These are phyloP conservation scores for Annona cherimola DNA, from an alignment of 164 flowering plant genomes.

Conservation along the genomic window DNA sequence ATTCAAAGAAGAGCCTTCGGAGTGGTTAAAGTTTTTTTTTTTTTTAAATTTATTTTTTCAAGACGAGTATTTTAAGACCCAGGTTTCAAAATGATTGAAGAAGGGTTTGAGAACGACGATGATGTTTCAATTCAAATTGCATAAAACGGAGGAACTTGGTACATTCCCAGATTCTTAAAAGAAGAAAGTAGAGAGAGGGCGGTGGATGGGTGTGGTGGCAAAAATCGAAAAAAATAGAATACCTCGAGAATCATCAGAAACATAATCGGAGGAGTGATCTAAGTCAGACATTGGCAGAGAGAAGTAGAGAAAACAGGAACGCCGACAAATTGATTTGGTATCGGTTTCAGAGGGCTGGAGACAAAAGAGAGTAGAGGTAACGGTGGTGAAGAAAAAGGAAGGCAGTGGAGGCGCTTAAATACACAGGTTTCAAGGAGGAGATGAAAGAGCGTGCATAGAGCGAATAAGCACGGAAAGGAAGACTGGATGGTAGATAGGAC, in stretches of 20 bases:
- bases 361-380: no score
- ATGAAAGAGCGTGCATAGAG: not conserved
- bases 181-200: not conserved
- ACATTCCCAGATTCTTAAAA: not conserved
- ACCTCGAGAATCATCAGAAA: not conserved
- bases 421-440: not conserved
- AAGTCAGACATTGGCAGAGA: not conserved
- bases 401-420: conserved; percentile 7
- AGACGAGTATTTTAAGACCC: no score
- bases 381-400: not conserved
- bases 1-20: conserved; percentile 21
- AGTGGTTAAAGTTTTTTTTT: conserved; percentile 8
- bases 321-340: not conserved
- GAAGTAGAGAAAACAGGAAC: not conserved
- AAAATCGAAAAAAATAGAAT: not conserved
- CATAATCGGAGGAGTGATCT: conserved; percentile 3
- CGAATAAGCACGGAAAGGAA: no score
- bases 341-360: no score
- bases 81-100: no score
- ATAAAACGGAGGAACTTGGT: not conserved
- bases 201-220: no score
- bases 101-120: no score
- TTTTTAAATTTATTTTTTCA: no score
- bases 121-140: no score
- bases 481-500: not conserved